These are phyloP conservation scores for Myxozyma geophila DNA, from an alignment of 805 yeast genomes.

Conservation along the genomic window DNA sequence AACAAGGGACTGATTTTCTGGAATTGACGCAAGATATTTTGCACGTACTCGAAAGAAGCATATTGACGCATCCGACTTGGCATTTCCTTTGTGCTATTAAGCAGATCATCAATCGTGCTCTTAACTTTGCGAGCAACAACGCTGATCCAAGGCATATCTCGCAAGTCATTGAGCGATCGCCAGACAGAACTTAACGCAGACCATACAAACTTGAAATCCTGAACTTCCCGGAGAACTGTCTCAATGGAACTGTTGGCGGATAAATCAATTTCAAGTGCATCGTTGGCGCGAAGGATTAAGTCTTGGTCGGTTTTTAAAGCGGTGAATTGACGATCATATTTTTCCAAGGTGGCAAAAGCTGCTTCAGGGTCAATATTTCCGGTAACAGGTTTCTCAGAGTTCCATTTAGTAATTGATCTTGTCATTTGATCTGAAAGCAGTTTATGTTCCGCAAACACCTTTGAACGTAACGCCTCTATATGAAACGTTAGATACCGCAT, in stretches of 20 bases:
- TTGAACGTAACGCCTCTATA: slow-evolving; percentile 23
- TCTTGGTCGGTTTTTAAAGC: slow-evolving; percentile 29
- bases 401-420: slow-evolving; percentile 30
- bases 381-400: slow-evolving; percentile 41
- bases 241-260: slow-evolving; percentile 43
- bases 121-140: slow-evolving; percentile 54
- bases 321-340: slow-evolving; percentile 40
- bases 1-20: slow-evolving; percentile 50
- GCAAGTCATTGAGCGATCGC: slow-evolving; percentile 52
- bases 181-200: slow-evolving; percentile 58
- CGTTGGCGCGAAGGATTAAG: slow-evolving; percentile 46
- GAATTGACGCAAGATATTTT: slow-evolving; percentile 50
- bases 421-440: slow-evolving; percentile 17
- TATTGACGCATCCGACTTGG: slow-evolving; percentile 68
- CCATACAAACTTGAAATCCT: slow-evolving; percentile 68
- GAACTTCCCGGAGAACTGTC: slow-evolving; percentile 53
- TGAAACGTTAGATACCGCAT: slow-evolving; percentile 24
- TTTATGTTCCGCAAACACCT: slow-evolving; percentile 30
- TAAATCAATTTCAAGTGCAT: slow-evolving; percentile 46
- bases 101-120: slow-evolving; percentile 56
- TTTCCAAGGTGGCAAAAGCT: slow-evolving; percentile 39
- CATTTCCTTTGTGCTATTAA: slow-evolving; percentile 53
- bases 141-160: slow-evolving; percentile 54
- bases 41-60: slow-evolving; percentile 67
- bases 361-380: slow-evolving; percentile 41